Base-by-base conservation (phyloP, 179 eudicot genomes). In the Dionaea muscipula region DNA sequence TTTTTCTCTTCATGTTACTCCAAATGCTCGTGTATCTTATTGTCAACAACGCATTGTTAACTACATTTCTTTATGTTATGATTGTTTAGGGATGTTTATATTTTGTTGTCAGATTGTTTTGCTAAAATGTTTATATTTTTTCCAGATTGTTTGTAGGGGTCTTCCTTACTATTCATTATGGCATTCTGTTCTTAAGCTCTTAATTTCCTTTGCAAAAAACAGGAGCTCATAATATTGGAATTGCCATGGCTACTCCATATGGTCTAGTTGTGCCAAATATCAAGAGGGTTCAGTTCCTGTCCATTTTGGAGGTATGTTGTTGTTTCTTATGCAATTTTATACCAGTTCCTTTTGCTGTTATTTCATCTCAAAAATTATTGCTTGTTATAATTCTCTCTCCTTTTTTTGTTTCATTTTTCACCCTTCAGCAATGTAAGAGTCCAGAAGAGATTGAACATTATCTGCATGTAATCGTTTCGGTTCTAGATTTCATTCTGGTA, bases 191-290 rank as follows among this genome's bases (percentile, higher is more conserved):
- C 9, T 10, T 25, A 23, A 22, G 20, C 31, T 24, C 33, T 15
- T 7, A 52, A 15, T 36, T 68, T 51, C 4, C 8, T 53, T 49
- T 22, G 46, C 54, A 46, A 18, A 53, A 18, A 9, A 57, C 50
- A 90, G 97, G 97, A 26, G 69, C 82, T 49, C 97, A 90, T 60
- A 90, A 86, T 69, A 78, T 90, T 72, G 97, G 95, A 51, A 72
- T 90, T 65, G 95, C 97, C 49, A 90, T 86, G 95, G 95, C 97
- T 63, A 86, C 97, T 62, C 85, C 84, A 56, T 52, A 73, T 67
- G 97, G 95, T 72, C 67, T 86, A 60, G 97, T 90, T 59, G 97
- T 90, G 56, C 97, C 97, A 48, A 90, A 83, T 78, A 77, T 86
- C 24, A 90, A 90, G 75, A 81, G 76, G 56, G 95, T 84, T 69